A percentile compares a stretch with the other conserved stretches of the same genome.
Conservation (phyloP, 345 rosid species). For the Theobroma cacao region DNA sequence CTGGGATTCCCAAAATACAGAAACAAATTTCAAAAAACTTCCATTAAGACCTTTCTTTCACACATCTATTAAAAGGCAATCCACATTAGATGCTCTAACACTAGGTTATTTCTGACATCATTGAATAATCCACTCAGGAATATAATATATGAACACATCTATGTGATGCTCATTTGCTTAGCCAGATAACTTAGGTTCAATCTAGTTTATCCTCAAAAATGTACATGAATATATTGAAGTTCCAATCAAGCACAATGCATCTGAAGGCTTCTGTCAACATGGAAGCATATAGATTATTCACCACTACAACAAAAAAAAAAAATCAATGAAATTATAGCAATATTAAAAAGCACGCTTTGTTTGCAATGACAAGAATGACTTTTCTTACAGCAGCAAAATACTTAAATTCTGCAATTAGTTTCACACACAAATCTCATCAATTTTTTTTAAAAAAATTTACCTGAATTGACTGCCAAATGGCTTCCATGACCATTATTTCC, state of each 20-base stretch:
- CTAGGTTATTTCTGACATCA: background rate
- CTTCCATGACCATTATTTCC: conserved; percentile 96
- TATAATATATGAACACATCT: background rate
- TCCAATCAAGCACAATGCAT: background rate
- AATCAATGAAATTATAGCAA: background rate
- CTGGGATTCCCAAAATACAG: too few species aligned
- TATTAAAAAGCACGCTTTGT: background rate
- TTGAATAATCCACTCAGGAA: background rate
- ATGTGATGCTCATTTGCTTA: background rate
- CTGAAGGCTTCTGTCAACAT: background rate
- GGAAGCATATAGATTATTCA: background rate
- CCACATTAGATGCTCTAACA: background rate
- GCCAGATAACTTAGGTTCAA: background rate
- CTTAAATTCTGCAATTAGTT: background rate
- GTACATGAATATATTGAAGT: background rate
- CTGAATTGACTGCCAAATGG: conserved; percentile 97
- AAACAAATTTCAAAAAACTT: background rate
- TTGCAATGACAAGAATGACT: background rate
- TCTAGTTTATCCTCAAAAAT: background rate
- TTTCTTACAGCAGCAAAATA: background rate
- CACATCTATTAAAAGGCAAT: background rate
- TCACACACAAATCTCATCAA: background rate
- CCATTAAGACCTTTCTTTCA: background rate
- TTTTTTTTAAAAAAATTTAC: conserved; percentile 33
- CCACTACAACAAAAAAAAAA: background rate